Percentiles rank a stretch among this genome's conserved stretches.
These are phyloP conservation scores for Cladosporium sp. DNA, from an alignment of 2,329 filamentous ascomycete genomes.

Conservation along the genomic window DNA sequence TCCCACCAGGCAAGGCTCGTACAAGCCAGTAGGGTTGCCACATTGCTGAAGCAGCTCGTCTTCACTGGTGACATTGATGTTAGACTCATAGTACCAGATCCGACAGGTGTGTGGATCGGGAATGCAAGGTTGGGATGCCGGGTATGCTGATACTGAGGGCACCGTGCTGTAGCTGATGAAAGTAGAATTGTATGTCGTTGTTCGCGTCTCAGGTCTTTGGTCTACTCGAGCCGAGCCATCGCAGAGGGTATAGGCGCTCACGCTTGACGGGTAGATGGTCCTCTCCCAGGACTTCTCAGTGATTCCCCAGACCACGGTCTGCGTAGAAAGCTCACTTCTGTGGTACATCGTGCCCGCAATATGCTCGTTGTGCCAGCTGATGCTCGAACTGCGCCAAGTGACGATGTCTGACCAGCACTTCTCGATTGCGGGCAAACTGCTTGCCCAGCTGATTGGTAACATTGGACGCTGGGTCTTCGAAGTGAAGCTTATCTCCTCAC, in stretches of 20 bases:
- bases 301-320: background rate
- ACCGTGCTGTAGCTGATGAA: too few relatives aligned
- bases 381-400: background rate
- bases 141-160: too few relatives aligned
- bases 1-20: conserved; percentile 18
- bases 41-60: conserved; percentile 11
- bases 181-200: background rate
- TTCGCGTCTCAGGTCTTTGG: conserved; percentile 10
- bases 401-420: conserved; percentile 9
- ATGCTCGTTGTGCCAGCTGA: conserved; percentile 6
- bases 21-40: conserved; percentile 13
- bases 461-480: too few relatives aligned
- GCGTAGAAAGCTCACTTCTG: background rate
- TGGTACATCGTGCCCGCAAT: background rate
- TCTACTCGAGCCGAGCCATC: conserved; percentile 21
- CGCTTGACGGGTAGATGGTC: conserved; percentile 12
- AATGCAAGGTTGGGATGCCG: conserved; percentile 11
- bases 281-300: too few relatives aligned
- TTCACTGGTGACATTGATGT: conserved; percentile 11
- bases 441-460: background rate
- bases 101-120: conserved; percentile 13
- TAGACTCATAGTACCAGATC: conserved; percentile 15
- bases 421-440: background rate
- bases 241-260: conserved; percentile 20
- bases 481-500: too few relatives aligned